A percentile compares a stretch with the other conserved stretches of the same genome.
Conservation (phyloP, 352 stramenopile species). For the Phytophthora syringae region DNA sequence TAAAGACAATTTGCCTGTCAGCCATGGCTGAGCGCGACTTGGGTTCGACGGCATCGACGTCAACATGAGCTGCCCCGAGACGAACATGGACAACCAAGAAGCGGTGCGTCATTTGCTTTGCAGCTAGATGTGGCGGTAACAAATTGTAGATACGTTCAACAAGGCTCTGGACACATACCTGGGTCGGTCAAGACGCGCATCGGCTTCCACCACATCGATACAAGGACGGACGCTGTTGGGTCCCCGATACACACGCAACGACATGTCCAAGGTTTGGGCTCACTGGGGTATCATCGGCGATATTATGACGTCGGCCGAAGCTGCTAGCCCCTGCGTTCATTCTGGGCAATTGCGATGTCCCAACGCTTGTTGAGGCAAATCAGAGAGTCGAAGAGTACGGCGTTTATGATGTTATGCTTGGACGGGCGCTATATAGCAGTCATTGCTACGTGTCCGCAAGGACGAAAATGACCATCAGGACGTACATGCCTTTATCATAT, state of each 20-base stretch:
- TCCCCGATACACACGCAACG: conserved; percentile 72
- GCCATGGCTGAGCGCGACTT: conserved; percentile 77
- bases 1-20: conserved; percentile 53
- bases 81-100: conserved; percentile 82
- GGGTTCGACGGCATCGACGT: conserved; percentile 88
- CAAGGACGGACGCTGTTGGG: conserved; percentile 67
- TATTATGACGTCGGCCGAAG: conserved; percentile 56
- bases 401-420: conserved; percentile 82
- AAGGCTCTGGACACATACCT: conserved; percentile 58
- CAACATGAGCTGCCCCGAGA: conserved; percentile 86
- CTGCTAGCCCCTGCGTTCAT: conserved; percentile 59
- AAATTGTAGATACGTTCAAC: conserved; percentile 73
- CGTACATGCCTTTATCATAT: too few relatives aligned
- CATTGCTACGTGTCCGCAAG: too few relatives aligned
- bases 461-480: too few relatives aligned
- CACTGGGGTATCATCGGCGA: conserved; percentile 87
- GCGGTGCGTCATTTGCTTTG: conserved; percentile 69
- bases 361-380: conserved; percentile 62
- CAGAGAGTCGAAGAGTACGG: conserved; percentile 71
- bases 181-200: conserved; percentile 86
- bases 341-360: conserved; percentile 79
- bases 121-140: conserved; percentile 61
- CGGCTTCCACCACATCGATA: conserved; percentile 82
- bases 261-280: conserved; percentile 83
- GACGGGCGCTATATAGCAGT: conserved; percentile 78